A percentile compares a stretch with the other conserved stretches of the same genome.
Conservation (phyloP, 1,284 basidiomycete genomes). For the Cryptococcus neoformans region DNA sequence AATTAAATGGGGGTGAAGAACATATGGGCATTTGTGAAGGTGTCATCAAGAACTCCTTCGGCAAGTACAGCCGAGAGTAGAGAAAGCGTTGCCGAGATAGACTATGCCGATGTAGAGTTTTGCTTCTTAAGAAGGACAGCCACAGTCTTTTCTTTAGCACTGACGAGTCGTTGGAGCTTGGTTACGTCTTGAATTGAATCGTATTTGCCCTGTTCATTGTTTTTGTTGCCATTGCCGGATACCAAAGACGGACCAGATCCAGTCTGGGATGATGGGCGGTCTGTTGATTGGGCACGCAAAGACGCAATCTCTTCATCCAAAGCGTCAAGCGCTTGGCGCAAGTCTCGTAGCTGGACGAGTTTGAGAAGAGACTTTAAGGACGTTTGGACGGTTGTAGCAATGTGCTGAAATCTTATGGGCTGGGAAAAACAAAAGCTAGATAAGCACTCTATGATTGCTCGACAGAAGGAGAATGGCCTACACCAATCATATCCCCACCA, state of each 20-base stretch:
- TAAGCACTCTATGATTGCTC: conserved; percentile 4
- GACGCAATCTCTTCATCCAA: conserved; percentile 38
- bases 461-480: conserved; percentile 2
- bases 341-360: conserved; percentile 27
- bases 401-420: conserved; percentile 46
- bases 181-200: conserved; percentile 31
- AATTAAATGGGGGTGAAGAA: too few relatives aligned
- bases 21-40: too few relatives aligned
- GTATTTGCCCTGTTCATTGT: conserved; percentile 14
- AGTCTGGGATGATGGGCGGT: not conserved
- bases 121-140: conserved; percentile 29
- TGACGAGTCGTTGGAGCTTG: conserved; percentile 37
- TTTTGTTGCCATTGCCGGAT: not conserved
- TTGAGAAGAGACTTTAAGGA: conserved; percentile 28
- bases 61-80: too few relatives aligned
- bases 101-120: not conserved
- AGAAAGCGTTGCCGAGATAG: too few relatives aligned
- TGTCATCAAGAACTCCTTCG: too few relatives aligned
- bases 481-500: conserved; percentile 46
- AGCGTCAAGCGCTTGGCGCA: conserved; percentile 26
- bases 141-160: conserved; percentile 35
- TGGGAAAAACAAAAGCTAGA: conserved; percentile 3
- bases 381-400: conserved; percentile 36
- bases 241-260: not conserved
- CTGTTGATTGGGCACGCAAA: conserved; percentile 19